Percentiles rank a stretch among this genome's conserved stretches.
These are phyloP conservation scores for Nidula microcarpa DNA, from an alignment of 768 basidiomycete species.

Conservation along the genomic window DNA sequence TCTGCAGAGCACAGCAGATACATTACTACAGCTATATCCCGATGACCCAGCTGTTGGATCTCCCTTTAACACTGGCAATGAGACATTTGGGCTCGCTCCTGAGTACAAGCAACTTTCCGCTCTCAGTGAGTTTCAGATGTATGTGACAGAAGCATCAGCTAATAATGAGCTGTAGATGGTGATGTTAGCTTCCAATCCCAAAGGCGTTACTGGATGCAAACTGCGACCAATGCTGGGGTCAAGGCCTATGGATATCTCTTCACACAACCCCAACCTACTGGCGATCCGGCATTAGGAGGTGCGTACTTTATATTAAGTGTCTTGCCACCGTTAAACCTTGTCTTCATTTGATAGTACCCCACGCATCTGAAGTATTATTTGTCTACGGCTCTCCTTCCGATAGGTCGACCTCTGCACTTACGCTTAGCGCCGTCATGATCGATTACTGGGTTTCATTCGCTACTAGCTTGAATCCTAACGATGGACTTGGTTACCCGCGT, in stretches of 20 bases:
- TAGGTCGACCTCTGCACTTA: slow-evolving; percentile 12
- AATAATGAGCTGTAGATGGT: slow-evolving; percentile 16
- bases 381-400: slow-evolving; percentile 28
- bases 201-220: slow-evolving; percentile 34
- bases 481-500: slow-evolving; percentile 26
- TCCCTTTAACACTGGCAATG: slow-evolving; percentile 39
- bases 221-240: slow-evolving; percentile 30
- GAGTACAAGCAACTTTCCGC: slow-evolving; percentile 27
- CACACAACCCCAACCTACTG: slow-evolving; percentile 28
- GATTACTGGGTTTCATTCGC: slow-evolving; percentile 43
- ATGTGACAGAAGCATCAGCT: not conserved
- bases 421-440: slow-evolving; percentile 28
- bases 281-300: slow-evolving; percentile 24
- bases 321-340: no score
- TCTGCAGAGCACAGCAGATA: slow-evolving; percentile 11
- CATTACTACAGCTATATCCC: slow-evolving; percentile 36
- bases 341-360: slow-evolving; percentile 17
- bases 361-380: slow-evolving; percentile 28
- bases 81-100: slow-evolving; percentile 35
- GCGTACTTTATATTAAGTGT: not conserved
- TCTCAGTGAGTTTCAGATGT: slow-evolving; percentile 15
- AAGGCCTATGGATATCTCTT: slow-evolving; percentile 40
- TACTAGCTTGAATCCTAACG: slow-evolving; percentile 34
- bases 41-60: slow-evolving; percentile 36
- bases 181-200: slow-evolving; percentile 37